Evolutionary conservation across 768 basidiomycete species (phyloP).

Genomic region (Lanmaoa rubissima): DNA sequence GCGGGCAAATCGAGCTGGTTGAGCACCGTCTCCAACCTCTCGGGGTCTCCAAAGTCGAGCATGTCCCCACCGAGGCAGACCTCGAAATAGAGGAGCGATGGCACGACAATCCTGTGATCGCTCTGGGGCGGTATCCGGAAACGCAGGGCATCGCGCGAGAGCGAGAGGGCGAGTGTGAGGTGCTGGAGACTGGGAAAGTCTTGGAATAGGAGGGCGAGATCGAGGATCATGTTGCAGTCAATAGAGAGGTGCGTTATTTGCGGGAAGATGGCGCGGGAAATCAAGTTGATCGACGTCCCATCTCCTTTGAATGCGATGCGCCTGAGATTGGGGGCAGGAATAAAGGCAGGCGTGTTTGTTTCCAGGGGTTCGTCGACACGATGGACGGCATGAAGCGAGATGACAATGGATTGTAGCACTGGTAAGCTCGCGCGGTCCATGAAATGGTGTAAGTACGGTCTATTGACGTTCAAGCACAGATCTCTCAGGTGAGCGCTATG

Average conservation of each 20-base stretch:
- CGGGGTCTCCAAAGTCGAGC: slow-evolving; percentile 21
- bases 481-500: slow-evolving; percentile 22
- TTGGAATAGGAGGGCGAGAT: slow-evolving; percentile 18
- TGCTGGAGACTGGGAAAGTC: slow-evolving; percentile 18
- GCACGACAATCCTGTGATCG: not conserved
- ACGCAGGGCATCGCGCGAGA: slow-evolving; percentile 10
- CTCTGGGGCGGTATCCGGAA: slow-evolving; percentile 6
- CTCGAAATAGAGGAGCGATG: slow-evolving; percentile 13
- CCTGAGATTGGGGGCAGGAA: slow-evolving; percentile 18
- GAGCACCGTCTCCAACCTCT: slow-evolving; percentile 17
- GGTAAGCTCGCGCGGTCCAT: slow-evolving; percentile 10
- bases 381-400: slow-evolving; percentile 15
- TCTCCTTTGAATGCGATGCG: slow-evolving; percentile 15
- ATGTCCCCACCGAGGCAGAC: slow-evolving; percentile 22
- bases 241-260: slow-evolving; percentile 26
- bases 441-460: slow-evolving; percentile 21
- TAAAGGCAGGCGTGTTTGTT: not conserved
- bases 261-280: slow-evolving; percentile 16
- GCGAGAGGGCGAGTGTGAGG: slow-evolving; percentile 15
- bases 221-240: slow-evolving; percentile 18
- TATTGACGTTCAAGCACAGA: slow-evolving; percentile 17
- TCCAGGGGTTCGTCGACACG: slow-evolving; percentile 4
- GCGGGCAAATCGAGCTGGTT: slow-evolving; percentile 22
- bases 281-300: slow-evolving; percentile 7
- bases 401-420: slow-evolving; percentile 13